Percentiles rank a stretch among this genome's conserved stretches.
phyloP scores from a whole-genome alignment of 768 basidiomycete species.

The Hysterangium stoloniferum region DNA sequence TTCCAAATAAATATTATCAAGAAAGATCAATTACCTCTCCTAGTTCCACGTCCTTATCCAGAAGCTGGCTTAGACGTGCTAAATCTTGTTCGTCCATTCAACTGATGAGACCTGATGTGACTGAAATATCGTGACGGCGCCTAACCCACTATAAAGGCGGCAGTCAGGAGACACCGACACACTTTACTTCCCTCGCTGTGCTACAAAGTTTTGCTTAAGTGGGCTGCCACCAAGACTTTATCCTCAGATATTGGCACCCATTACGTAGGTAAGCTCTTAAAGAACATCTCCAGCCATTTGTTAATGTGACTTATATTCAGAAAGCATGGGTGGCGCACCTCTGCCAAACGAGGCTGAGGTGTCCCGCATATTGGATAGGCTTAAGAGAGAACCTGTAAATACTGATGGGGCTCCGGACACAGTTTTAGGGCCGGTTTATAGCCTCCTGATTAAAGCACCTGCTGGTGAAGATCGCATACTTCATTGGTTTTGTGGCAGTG shows the following conservation, averaged over 20 bases:
- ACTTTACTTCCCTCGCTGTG: too few species aligned
- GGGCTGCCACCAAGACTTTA: too few species aligned
- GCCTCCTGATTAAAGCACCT: constrained; percentile 43
- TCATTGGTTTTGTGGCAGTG: constrained; percentile 81
- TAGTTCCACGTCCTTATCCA: constrained; percentile 56
- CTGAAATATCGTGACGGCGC: too few species aligned
- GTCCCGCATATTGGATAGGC: constrained; percentile 39
- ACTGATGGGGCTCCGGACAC: constrained; percentile 40
- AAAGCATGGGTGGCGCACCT: neutral
- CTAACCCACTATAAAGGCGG: too few species aligned
- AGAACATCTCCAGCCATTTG: too few species aligned
- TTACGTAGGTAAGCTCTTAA: too few species aligned
- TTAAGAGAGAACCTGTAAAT: constrained; percentile 54
- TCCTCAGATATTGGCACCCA: too few species aligned
- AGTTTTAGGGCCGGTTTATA: constrained; percentile 42
- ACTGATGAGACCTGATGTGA: too few species aligned
- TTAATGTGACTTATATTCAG: neutral
- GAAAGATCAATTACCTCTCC: constrained; percentile 44
- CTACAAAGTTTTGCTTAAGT: too few species aligned
- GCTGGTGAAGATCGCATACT: constrained; percentile 30
- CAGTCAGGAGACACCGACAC: too few species aligned
- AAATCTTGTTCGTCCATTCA: constrained; percentile 51
- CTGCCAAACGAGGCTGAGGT: constrained; percentile 26
- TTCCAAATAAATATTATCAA: constrained; percentile 4
- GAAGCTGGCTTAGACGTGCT: constrained; percentile 47